These are phyloP conservation scores for Yamadazyma scolyti DNA, from an alignment of 805 yeast species.

Conservation along the genomic window DNA sequence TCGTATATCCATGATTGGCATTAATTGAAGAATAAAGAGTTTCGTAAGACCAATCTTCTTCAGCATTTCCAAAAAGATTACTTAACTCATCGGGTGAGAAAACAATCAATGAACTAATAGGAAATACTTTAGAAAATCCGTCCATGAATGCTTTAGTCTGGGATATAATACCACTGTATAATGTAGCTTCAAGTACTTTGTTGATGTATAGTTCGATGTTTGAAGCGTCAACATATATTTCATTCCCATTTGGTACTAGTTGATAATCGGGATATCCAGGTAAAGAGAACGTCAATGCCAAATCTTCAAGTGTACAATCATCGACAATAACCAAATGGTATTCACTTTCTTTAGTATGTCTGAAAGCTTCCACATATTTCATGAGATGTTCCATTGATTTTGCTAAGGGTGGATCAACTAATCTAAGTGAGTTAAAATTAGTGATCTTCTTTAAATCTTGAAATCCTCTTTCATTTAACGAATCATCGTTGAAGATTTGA, in stretches of 20 bases:
- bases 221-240: constrained; percentile 41
- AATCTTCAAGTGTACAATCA: constrained; percentile 45
- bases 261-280: constrained; percentile 73
- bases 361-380: constrained; percentile 33
- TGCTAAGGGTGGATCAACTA: constrained; percentile 58
- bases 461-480: constrained; percentile 4
- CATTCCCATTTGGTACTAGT: constrained; percentile 54
- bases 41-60: constrained; percentile 81
- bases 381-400: constrained; percentile 52
- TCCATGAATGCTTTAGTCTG: constrained; percentile 68
- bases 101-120: constrained; percentile 64
- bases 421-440: constrained; percentile 35
- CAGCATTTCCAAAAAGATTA: constrained; percentile 67
- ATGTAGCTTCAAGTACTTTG: constrained; percentile 52
- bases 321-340: constrained; percentile 18
- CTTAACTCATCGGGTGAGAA: constrained; percentile 75
- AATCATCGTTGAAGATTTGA: constrained; percentile 25
- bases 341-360: constrained; percentile 12
- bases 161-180: constrained; percentile 58
- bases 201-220: constrained; percentile 60
- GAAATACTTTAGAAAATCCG: constrained; percentile 84
- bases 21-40: constrained; percentile 58
- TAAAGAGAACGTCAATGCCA: constrained; percentile 62
- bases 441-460: constrained; percentile 19
- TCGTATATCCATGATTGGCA: constrained; percentile 88